Base-by-base conservation (phyloP, 495 filamentous ascomycete species). In the Neurospora sp. region DNA sequence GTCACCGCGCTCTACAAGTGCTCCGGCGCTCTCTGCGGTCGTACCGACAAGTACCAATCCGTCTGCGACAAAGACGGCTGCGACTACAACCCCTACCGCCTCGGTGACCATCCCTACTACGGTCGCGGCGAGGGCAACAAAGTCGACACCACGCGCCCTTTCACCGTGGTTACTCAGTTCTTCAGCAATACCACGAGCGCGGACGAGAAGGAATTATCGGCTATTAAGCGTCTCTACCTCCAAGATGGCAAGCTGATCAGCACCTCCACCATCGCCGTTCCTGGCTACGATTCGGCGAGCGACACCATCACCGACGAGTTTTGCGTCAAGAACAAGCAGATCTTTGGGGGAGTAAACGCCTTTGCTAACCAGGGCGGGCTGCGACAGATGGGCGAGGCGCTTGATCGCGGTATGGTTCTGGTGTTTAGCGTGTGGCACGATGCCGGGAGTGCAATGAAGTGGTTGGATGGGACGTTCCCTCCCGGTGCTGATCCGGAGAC, bases 131-230 rank as follows among this genome's bases (percentile, higher is more conserved):
- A 40, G 19, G 17, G 37, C 11, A 77, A 78, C 74, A 76, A 75
- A 70, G 77, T 80, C 45, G 75, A 80, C 75, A 79, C 77, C 19
- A 40, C 48, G 1, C 48, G 42, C 34, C 81, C 82, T 5, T 88
- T 91, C 76, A 91, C 88, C 0, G 89, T 91, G 38, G 86, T 90
- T 36, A 91, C 90, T 1, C 89, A 92, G 77, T 92, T 93, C 84
- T 78, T 86, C n/a, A 86, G 89, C 66, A 82, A 82, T 74, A 82
- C 84, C 71, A 31, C 48, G 21, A 7, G 0, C 48, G 0, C 48
- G 0, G 48, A 24, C 0, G 72, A 80, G 36, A 89, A 88, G 40
- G 76, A 79, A 15, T 80, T 92, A 24, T 78, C 73, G 38, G 82
- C 88, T 74, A 91, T 93, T 80, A 82, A 86, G 48, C 85, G 91